Evolutionary conservation across 441 rosid species (phyloP).

Genomic region (Breynia disticha): DNA sequence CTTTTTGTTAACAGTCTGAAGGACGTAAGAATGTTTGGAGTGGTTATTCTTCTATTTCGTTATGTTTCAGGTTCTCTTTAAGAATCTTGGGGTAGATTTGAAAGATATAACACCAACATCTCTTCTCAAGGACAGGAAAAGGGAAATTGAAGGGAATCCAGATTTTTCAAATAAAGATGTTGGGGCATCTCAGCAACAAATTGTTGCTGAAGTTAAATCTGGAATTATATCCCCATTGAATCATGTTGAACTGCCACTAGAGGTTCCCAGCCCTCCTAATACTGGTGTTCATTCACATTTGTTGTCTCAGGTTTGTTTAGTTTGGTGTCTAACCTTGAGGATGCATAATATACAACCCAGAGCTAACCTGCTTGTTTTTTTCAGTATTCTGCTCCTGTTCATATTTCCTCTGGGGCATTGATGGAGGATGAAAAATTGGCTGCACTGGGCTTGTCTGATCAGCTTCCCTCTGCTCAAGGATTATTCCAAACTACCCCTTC

Average conservation of each 20-base stretch:
- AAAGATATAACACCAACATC: constrained; percentile 87
- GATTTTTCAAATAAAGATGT: constrained; percentile 95
- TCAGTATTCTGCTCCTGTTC: constrained; percentile 68
- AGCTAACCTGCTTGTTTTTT: constrained; percentile 7
- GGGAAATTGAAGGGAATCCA: constrained; percentile 96
- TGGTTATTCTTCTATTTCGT: constrained; percentile 3
- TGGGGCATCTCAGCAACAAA: constrained; percentile 67
- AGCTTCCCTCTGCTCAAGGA: constrained; percentile 73
- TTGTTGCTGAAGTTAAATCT: constrained; percentile 67
- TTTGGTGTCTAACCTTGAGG: neutral
- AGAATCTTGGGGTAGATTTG: constrained; percentile 86
- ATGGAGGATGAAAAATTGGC: constrained; percentile 85
- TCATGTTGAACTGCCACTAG: constrained; percentile 74
- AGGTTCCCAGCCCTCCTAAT: constrained; percentile 69
- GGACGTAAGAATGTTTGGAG: neutral
- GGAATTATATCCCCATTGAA: constrained; percentile 50
- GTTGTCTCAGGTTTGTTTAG: constrained; percentile 54
- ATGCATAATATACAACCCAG: neutral
- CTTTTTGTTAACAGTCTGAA: neutral
- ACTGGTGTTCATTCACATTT: constrained; percentile 57
- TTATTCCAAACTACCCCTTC: constrained; percentile 70
- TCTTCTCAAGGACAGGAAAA: constrained; percentile 83
- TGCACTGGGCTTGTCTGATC: constrained; percentile 70
- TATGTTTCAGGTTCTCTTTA: constrained; percentile 66
- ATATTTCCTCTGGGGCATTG: constrained; percentile 53